These are phyloP conservation scores for Pichia phayaonensis DNA, from an alignment of 805 yeast species.

Conservation along the genomic window DNA sequence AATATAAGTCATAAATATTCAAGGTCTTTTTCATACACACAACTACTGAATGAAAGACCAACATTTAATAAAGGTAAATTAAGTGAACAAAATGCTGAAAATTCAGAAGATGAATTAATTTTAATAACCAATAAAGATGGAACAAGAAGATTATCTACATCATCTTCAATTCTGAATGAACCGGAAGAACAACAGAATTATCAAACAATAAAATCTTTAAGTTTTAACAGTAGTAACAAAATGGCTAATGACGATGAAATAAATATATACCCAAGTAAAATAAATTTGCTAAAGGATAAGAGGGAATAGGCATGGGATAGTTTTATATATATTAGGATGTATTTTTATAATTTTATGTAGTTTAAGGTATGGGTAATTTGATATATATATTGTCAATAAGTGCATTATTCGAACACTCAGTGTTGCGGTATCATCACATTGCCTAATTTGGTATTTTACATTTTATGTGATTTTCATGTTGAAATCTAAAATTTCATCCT, in stretches of 20 bases:
- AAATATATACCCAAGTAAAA: not conserved
- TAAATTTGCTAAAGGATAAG: not conserved
- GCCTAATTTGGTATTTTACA: no score
- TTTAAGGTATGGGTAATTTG: no score
- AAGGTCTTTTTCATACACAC: constrained; percentile 4
- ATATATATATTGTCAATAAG: no score
- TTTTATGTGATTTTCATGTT: no score
- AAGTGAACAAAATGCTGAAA: not conserved
- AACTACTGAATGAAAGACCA: not conserved
- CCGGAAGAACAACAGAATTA: not conserved
- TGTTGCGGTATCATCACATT: no score
- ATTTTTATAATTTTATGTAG: not conserved
- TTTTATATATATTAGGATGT: not conserved
- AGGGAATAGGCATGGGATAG: not conserved
- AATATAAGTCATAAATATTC: not conserved
- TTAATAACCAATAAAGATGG: not conserved
- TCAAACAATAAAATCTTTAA: not conserved
- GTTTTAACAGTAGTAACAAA: not conserved
- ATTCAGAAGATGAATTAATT: not conserved
- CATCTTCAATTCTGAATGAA: not conserved
- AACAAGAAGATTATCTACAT: not conserved
- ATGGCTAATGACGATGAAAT: not conserved
- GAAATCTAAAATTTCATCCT: no score
- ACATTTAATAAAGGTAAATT: not conserved
- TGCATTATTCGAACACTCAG: no score